Conservation (phyloP, 805 yeast species). For the Martiniozyma abietophila region DNA sequence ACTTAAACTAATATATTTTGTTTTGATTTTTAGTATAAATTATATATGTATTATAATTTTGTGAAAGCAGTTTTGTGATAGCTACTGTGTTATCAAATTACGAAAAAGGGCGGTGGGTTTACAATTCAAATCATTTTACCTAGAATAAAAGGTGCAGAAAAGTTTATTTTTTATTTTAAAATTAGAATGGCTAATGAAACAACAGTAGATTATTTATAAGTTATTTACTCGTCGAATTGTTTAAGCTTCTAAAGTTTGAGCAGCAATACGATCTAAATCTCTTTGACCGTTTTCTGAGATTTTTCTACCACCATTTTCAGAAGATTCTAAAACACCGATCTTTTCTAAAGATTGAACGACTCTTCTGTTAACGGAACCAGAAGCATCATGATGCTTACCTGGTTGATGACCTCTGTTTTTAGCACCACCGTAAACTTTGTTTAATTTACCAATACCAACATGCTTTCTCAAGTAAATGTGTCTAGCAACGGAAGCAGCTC, state of each 20-base stretch:
- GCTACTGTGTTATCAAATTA: too few relatives aligned
- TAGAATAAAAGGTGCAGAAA: neutral
- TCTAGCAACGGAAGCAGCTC: constrained; percentile 99
- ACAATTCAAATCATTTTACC: too few relatives aligned
- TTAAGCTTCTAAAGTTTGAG: constrained; percentile 87
- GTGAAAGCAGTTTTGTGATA: too few relatives aligned
- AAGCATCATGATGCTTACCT: constrained; percentile 96
- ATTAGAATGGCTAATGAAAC: constrained; percentile 5
- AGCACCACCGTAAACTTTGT: constrained; percentile 99
- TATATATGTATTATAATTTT: neutral
- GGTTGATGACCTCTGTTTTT: constrained; percentile 99
- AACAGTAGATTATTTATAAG: constrained; percentile 1
- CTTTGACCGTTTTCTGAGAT: constrained; percentile 99
- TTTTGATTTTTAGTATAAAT: too few relatives aligned
- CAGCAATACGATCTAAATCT: constrained; percentile 99
- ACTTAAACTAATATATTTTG: too few relatives aligned
- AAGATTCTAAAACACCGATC: constrained; percentile 92
- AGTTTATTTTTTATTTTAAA: neutral
- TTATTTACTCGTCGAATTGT: constrained; percentile 50
- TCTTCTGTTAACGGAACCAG: constrained; percentile 98
- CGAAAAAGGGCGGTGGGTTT: too few relatives aligned
- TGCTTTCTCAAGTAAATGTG: constrained; percentile 99
- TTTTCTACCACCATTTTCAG: constrained; percentile 99
- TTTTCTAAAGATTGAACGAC: constrained; percentile 97
- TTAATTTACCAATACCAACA: constrained; percentile 98